Conservation (phyloP, 768 basidiomycete genomes). For the Zangia roseola region DNA sequence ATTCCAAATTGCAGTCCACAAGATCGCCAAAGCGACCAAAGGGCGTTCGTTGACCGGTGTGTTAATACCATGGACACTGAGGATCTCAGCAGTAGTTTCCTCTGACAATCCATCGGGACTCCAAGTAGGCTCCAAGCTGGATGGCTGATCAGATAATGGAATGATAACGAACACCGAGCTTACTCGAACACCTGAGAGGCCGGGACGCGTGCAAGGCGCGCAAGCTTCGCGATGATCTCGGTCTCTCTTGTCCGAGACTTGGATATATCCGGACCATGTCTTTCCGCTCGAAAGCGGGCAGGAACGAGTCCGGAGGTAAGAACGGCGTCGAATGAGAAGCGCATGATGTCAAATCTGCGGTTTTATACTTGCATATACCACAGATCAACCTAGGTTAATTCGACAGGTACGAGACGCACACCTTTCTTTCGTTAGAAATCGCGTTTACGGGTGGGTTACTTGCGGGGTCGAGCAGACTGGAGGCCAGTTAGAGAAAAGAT, state of each 20-base stretch:
- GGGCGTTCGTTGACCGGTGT: constrained; percentile 32
- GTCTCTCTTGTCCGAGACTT: constrained; percentile 17
- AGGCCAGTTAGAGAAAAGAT: constrained; percentile 9
- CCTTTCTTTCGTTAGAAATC: constrained; percentile 12
- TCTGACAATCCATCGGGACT: constrained; percentile 23
- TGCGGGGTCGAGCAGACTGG: constrained; percentile 26
- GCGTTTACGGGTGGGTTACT: constrained; percentile 31
- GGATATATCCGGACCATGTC: constrained; percentile 27
- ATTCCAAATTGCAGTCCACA: constrained; percentile 35
- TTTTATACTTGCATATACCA: constrained; percentile 4
- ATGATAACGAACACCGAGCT: background rate
- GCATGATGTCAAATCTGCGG: constrained; percentile 19
- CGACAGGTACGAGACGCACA: background rate
- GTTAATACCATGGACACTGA: constrained; percentile 27
- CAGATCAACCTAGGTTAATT: constrained; percentile 4
- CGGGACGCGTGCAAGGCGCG: constrained; percentile 27
- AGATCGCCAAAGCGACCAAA: constrained; percentile 25
- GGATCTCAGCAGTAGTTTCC: constrained; percentile 14
- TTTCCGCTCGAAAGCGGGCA: constrained; percentile 22
- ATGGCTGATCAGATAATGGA: background rate
- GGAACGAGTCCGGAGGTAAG: constrained; percentile 22
- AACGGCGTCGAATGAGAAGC: constrained; percentile 19
- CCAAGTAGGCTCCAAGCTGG: constrained; percentile 29
- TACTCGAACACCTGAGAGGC: constrained; percentile 25
- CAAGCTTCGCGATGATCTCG: constrained; percentile 22